Conservation (phyloP, 495 filamentous ascomycete species). For the Terfezia boudieri region DNA sequence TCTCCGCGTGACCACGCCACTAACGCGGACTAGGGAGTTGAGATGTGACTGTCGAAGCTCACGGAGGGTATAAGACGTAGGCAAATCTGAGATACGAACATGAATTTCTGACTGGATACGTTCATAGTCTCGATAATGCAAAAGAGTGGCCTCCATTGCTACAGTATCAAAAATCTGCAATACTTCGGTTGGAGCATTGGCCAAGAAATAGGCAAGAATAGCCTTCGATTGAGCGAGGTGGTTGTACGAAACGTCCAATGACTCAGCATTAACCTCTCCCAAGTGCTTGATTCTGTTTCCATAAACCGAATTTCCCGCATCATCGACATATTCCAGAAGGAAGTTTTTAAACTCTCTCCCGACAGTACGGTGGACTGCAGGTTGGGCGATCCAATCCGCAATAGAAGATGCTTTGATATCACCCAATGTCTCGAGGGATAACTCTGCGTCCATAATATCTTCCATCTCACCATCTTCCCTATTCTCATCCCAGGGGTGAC, state of each 20-base stretch:
- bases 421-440: conserved; percentile 71
- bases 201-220: conserved; percentile 92
- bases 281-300: conserved; percentile 79
- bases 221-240: conserved; percentile 77
- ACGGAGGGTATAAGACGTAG: conserved; percentile 86
- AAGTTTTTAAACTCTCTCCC: conserved; percentile 94
- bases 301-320: conserved; percentile 71
- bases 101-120: conserved; percentile 97
- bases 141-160: conserved; percentile 80
- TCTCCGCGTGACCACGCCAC: conserved; percentile 83
- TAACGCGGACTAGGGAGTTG: conserved; percentile 86
- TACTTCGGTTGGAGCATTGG: conserved; percentile 81
- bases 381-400: conserved; percentile 84
- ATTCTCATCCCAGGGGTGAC: conserved; percentile 76
- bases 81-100: conserved; percentile 85
- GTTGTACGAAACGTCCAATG: conserved; percentile 86
- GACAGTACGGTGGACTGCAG: conserved; percentile 78
- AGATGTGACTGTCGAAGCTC: conserved; percentile 91
- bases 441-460: conserved; percentile 82
- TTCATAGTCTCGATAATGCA: conserved; percentile 94
- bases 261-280: conserved; percentile 89
- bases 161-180: conserved; percentile 94
- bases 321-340: conserved; percentile 84
- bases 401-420: conserved; percentile 86
- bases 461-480: conserved; percentile 69